phyloP scores from a whole-genome alignment of 805 yeast species.

The Nakazawaea molendinolei region DNA sequence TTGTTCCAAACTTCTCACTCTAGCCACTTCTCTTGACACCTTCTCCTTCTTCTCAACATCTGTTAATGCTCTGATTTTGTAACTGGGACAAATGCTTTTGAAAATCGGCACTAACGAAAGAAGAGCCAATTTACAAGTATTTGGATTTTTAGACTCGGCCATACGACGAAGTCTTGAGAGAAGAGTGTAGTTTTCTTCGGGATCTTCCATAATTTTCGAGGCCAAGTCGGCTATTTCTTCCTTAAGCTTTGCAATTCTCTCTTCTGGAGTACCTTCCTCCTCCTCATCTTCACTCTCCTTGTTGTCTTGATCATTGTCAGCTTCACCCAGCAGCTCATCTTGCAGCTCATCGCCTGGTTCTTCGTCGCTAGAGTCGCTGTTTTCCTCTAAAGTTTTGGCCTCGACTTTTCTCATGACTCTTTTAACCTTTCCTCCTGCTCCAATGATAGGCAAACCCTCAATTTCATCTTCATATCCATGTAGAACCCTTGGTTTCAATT shows the following conservation, averaged over 20 bases:
- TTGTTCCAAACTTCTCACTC: conserved; percentile 76
- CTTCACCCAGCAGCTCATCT: conserved; percentile 14
- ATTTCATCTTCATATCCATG: conserved; percentile 32
- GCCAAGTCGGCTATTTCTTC: conserved; percentile 84
- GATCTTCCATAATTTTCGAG: conserved; percentile 72
- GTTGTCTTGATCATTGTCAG: conserved; percentile 14
- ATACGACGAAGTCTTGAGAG: conserved; percentile 63
- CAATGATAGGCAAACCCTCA: conserved; percentile 71
- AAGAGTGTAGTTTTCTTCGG: conserved; percentile 72
- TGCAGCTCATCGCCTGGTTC: conserved; percentile 13
- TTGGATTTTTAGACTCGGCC: conserved; percentile 61
- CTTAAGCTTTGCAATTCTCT: conserved; percentile 53
- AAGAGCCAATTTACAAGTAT: conserved; percentile 63
- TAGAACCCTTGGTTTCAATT: conserved; percentile 57
- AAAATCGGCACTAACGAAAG: conserved; percentile 79
- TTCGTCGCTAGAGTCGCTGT: conserved; percentile 13
- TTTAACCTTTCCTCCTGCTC: conserved; percentile 64
- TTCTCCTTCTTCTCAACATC: conserved; percentile 78
- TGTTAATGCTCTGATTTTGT: conserved; percentile 74
- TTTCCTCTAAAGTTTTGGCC: conserved; percentile 13
- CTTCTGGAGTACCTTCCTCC: conserved; percentile 40
- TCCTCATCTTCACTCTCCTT: conserved; percentile 31
- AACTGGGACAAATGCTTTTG: conserved; percentile 82
- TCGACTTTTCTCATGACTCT: conserved; percentile 42
- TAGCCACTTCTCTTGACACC: conserved; percentile 77